phyloP scores from a whole-genome alignment of 345 rosid species.

The Conringia planisiliqua region DNA sequence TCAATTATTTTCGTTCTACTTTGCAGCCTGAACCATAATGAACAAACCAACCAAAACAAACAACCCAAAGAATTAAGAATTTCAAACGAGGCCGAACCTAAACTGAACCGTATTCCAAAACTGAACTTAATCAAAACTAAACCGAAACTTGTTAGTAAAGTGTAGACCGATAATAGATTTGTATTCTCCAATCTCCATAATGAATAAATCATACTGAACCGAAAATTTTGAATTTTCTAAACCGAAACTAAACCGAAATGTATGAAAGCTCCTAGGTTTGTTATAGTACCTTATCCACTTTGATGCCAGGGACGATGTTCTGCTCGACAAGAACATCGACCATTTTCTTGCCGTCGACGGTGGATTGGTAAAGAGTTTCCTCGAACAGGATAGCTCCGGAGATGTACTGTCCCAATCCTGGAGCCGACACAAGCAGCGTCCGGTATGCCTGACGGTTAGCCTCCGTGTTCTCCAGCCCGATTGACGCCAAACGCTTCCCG shows the following conservation, averaged over 20 bases:
- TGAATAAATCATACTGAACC: background rate
- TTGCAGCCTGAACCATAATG: no score
- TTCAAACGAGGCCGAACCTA: no score
- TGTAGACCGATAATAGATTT: background rate
- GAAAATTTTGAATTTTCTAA: background rate
- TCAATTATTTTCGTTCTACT: background rate
- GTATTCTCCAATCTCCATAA: no score
- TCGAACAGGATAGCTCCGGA: slow-evolving; percentile 94
- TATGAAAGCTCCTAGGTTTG: background rate
- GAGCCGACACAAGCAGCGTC: slow-evolving; percentile 72
- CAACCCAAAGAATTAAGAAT: no score
- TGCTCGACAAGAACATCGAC: slow-evolving; percentile 86
- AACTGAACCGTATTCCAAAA: no score
- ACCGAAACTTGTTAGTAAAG: slow-evolving; percentile 17
- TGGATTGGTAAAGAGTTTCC: slow-evolving; percentile 96
- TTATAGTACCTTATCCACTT: slow-evolving; percentile 77
- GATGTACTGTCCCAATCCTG: slow-evolving; percentile 77
- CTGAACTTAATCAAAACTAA: slow-evolving; percentile 29
- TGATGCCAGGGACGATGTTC: slow-evolving; percentile 92
- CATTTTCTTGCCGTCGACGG: slow-evolving; percentile 78
- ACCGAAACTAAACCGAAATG: background rate
- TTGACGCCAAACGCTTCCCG: slow-evolving; percentile 86
- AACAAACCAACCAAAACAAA: no score
- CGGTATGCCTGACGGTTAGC: slow-evolving; percentile 96
- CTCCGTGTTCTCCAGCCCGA: slow-evolving; percentile 93